Conservation (phyloP, 768 basidiomycete genomes). For the Mycena galericulata region DNA sequence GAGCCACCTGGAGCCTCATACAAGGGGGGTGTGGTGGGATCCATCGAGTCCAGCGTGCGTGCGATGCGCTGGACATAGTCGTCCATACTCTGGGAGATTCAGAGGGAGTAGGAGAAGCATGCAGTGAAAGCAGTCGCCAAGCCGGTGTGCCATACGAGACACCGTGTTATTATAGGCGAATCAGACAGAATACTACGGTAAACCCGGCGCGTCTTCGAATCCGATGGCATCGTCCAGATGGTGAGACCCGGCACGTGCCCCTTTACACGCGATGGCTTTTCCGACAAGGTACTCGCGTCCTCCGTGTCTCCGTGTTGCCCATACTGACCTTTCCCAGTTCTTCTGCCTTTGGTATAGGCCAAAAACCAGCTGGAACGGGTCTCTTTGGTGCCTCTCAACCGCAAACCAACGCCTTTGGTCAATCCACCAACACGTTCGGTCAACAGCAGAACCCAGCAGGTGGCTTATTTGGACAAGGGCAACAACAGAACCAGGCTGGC, state of each 20-base stretch:
- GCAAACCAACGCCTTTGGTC: conserved; percentile 36
- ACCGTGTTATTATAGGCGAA: conserved; percentile 15
- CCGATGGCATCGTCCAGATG: too few relatives aligned
- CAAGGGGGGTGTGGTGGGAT: conserved; percentile 27
- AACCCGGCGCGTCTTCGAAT: too few relatives aligned
- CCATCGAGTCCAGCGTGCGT: conserved; percentile 33
- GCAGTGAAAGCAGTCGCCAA: conserved; percentile 9
- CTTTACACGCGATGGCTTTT: conserved; percentile 26
- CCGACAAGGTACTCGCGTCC: conserved; percentile 20
- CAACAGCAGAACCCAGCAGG: conserved; percentile 32
- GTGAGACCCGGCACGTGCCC: too few relatives aligned
- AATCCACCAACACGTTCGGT: conserved; percentile 36
- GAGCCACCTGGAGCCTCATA: background rate
- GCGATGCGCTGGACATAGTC: conserved; percentile 34
- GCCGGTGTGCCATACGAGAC: conserved; percentile 13
- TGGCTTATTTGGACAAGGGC: conserved; percentile 15
- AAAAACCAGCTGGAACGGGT: conserved; percentile 44
- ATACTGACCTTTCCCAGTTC: conserved; percentile 2
- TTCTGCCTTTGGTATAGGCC: conserved; percentile 55
- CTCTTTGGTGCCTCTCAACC: conserved; percentile 58
- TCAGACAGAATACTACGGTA: too few relatives aligned
- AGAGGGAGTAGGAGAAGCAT: conserved; percentile 15
- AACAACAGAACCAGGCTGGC: background rate
- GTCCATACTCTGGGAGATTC: conserved; percentile 20
- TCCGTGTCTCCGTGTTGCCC: background rate